Evolutionary conservation across 352 stramenopile genomes (phyloP), one percentile per base, ranked within the genome.

Genomic region (Phytophthora pseudosyringae): DNA sequence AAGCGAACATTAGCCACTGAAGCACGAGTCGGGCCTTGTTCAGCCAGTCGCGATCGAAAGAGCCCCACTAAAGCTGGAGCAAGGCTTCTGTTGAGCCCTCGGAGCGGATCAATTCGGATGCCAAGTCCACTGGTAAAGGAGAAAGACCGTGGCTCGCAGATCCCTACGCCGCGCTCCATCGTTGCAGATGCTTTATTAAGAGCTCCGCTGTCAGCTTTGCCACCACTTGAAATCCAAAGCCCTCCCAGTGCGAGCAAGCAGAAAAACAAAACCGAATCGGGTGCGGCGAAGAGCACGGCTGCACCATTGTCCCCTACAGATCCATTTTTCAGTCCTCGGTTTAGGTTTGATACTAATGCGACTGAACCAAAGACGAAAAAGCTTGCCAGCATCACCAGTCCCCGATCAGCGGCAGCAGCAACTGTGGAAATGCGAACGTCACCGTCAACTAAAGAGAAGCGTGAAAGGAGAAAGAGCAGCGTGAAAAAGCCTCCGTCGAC

Each of bases 321-420:
- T 57, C 76, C 80, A 21, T 90, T 91, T 57, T 90, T 89, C 68
- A 91, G 80, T 36, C 83, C 80, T 29, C 73, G 78, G 11, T 90
- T 84, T 61, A 71, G 78, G n/a, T 91, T 89, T 44, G 68, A 81
- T 16, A 56, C 58, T 18, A 45, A 31, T 15, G 25, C 48, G 16
- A n/a, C 18, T 52, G 45, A 47, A 10, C 16, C 18, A 15, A 65
- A 67, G 15, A 3, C 40, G 5, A 71, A 60, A 21, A 56, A 56
- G 11, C 40, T 45, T 18, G 11, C 8, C 35, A 56, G 39, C 32
- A 57, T 57, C 10, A 55, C 33, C 3, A 65, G 18, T 39, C 44
- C 52, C 5, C 25, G 26, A 21, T 56, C 47, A 32, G n/a, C 6
- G 2, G 16, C 16, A 62, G 16, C 25, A 45, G 2, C 41, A 16